Base-by-base conservation (phyloP, 2,329 filamentous ascomycete genomes). In the Cercospora brassicicola region DNA sequence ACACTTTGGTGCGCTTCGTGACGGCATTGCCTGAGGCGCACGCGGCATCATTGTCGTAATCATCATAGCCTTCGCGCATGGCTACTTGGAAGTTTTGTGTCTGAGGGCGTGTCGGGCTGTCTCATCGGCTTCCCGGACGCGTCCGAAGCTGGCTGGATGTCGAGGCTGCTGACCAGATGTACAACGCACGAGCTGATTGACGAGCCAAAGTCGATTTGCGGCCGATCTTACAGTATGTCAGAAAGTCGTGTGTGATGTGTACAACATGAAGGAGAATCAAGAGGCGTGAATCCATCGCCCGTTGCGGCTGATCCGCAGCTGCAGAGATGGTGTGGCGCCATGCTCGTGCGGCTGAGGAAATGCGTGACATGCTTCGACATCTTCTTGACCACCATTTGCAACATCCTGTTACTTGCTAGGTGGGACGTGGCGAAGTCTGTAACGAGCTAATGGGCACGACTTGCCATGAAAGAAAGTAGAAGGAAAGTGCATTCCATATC, bases 1-100 rank as follows among this genome's bases (percentile, higher is more conserved):
- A 51, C 0, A 63, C 31, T 36, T 51, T 63, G 7, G 48, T 55
- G 42, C 61, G 61, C 18, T 55, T 63, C 13, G n/a, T n/a, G 18
- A 33, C 20, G 18, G 42, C 26, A 15, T 55, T 48, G 30, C 15
- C 30, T 55, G 61, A 4, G 13, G 11, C 15, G 15, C 55, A 59
- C 10, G 15, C 26, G 30, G 11, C 18, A 20, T 63, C 45, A 30
- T 63, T 48, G 11, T 36, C 23, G 42, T 5, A 18, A 11, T 62
- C 20, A 23, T 23, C 45, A 48, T 62, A 62, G 7, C 23, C 33
- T 51, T 51, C 59, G 5, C 59, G 39, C 59, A 62, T 62, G 55
- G 11, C 30, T 33, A 5, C 28, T 33, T 18, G 15, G 23, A 4
- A 31, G 55, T 10, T 7, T 9, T 26, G 55, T 33, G 55, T 30